phyloP scores from a whole-genome alignment of 129 eudicot genomes.

The Pseudognaphalium luteoalbum region DNA sequence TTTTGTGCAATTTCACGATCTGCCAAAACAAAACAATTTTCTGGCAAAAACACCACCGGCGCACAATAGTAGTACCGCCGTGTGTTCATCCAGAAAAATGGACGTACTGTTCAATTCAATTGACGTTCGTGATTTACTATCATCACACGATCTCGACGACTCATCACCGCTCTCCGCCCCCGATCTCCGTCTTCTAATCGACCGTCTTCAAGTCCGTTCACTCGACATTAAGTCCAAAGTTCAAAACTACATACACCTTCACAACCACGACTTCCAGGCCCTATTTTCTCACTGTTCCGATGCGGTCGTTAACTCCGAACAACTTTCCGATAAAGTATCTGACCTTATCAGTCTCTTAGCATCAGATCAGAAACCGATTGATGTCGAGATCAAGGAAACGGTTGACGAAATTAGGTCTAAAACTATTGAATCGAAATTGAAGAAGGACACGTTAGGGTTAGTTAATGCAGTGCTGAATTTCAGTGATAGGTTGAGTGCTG shows the following conservation, averaged over 20 bases:
- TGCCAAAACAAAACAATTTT: neutral
- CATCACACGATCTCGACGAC: slow-evolving; percentile 64
- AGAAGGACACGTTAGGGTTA: slow-evolving; percentile 47
- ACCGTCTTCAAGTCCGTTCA: slow-evolving; percentile 72
- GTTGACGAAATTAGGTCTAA: slow-evolving; percentile 45
- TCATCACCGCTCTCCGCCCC: slow-evolving; percentile 83
- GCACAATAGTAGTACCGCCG: slow-evolving; percentile 12
- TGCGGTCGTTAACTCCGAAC: slow-evolving; percentile 45
- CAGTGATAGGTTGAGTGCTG: slow-evolving; percentile 38
- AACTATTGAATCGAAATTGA: slow-evolving; percentile 51
- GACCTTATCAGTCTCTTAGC: slow-evolving; percentile 42
- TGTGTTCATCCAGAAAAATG: slow-evolving; percentile 35
- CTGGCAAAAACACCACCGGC: slow-evolving; percentile 18
- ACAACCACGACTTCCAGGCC: slow-evolving; percentile 59
- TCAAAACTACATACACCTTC: slow-evolving; percentile 66
- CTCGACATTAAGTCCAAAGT: slow-evolving; percentile 82
- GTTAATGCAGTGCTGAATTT: slow-evolving; percentile 56
- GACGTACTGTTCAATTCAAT: slow-evolving; percentile 67
- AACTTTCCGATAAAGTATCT: slow-evolving; percentile 39
- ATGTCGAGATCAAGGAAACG: slow-evolving; percentile 38
- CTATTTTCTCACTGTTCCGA: slow-evolving; percentile 63
- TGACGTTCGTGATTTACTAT: slow-evolving; percentile 72
- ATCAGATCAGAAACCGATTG: slow-evolving; percentile 40
- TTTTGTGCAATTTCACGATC: neutral
- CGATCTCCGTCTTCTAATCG: slow-evolving; percentile 92